Conservation (phyloP, 2,329 filamentous ascomycete genomes). For the Pseudogymnoascus sp. region DNA sequence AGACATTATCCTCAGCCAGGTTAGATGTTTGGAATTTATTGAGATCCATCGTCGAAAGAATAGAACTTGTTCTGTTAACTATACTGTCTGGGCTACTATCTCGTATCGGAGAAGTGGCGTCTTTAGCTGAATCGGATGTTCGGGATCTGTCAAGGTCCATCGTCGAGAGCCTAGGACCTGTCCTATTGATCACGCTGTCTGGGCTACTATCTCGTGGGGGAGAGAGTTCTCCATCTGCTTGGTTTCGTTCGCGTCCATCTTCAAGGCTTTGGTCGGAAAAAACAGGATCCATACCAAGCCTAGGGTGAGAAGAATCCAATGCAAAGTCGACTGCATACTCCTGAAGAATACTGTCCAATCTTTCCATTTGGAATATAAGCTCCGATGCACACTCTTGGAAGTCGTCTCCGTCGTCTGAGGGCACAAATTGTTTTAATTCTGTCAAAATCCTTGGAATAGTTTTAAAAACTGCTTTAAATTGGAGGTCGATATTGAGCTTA, state of each 20-base stretch:
- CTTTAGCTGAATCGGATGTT: neutral
- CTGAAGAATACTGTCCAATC: neutral
- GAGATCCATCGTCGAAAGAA: neutral
- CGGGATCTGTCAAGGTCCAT: neutral
- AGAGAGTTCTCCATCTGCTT: neutral
- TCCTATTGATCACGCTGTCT: neutral
- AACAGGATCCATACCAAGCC: neutral
- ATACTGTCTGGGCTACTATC: neutral
- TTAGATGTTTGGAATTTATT: neutral
- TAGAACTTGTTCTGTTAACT: neutral
- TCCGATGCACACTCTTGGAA: neutral
- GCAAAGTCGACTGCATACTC: neutral
- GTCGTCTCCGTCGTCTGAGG: neutral
- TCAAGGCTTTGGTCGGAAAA: neutral
- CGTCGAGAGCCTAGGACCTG: neutral
- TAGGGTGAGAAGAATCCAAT: neutral
- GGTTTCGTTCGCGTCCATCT: neutral
- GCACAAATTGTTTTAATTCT: neutral
- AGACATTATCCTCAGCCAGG: neutral
- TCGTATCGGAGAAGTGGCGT: neutral
- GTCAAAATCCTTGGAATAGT: neutral
- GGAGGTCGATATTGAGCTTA: neutral
- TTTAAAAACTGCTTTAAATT: constrained; percentile 5
- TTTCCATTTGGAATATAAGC: neutral
- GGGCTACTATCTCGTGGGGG: neutral